Evolutionary conservation across 2,329 filamentous ascomycete genomes (phyloP), one percentile per base, ranked within the genome.

Genomic region (Botrytis paeoniae): DNA sequence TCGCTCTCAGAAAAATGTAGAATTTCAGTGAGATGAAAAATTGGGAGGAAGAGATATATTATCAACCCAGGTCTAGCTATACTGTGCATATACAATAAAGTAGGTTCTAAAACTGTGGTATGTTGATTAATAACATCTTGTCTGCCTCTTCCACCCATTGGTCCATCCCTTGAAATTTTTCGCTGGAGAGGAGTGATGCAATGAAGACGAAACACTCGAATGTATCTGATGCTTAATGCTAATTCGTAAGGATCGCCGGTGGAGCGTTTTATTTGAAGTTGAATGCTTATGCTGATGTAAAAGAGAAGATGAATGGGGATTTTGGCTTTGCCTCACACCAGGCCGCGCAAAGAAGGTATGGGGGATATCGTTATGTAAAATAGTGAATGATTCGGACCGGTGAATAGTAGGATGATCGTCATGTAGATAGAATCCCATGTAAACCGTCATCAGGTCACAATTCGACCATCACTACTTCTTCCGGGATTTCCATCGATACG

Each of bases 171-270:
- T 37, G 51, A 59, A 35, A 48, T 60, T 39, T 51, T 72, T 41
- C 60, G 35, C 37, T 43, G 45, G 70, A 72, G 70, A 41, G 70
- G 70, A 72, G 63, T 72, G 57, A 69, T 69, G 70, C 62, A 60
- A 54, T 37, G 20, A 60, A 72, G 61, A 54, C 37, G 68, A 72
- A 48, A 29, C 32, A 66, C 45, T 39, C n/a, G 12, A 51, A 72
- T 29, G 37, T 60, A 72, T 72, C 51, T 72, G 16, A 72, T 69
- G 63, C 70, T 69, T 43, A 48, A 66, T 69, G 65, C 65, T 41
- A 25, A 43, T 69, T 69, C 61, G 51, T 72, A 32, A 60, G 32
- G 57, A 39, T 60, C 29, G 20, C 25, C n/a, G 70, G 39, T 69
- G 51, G 45, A 60, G 51, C 70, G 29, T 68, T 60, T 61, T 48